These are phyloP conservation scores for Clarireedia sp. DNA, from an alignment of 2,329 filamentous ascomycete genomes.

Conservation along the genomic window DNA sequence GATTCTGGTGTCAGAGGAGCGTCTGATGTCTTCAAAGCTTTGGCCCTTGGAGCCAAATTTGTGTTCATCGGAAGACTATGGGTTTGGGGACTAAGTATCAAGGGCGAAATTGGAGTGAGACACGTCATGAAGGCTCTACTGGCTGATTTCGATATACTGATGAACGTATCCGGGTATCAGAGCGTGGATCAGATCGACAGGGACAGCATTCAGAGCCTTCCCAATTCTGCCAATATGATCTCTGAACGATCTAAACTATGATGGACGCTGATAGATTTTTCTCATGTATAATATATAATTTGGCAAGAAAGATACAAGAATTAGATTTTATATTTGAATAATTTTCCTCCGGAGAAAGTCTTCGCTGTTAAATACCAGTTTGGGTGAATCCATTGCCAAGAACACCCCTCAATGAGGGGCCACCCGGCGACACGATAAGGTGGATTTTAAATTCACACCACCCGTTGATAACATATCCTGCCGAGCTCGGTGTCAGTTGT, in stretches of 20 bases:
- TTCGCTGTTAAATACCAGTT: too few relatives aligned
- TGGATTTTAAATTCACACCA: not conserved
- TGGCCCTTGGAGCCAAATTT: slow-evolving; percentile 56
- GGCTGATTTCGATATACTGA: slow-evolving; percentile 54
- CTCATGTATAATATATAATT: not conserved
- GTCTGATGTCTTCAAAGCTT: slow-evolving; percentile 58
- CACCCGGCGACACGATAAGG: not conserved
- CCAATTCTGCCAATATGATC: slow-evolving; percentile 34
- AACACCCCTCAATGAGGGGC: too few relatives aligned
- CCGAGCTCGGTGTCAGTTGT: slow-evolving; percentile 6
- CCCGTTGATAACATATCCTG: not conserved
- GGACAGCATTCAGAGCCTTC: slow-evolving; percentile 34
- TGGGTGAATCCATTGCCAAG: too few relatives aligned
- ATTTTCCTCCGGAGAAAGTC: too few relatives aligned
- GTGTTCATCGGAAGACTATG: slow-evolving; percentile 56
- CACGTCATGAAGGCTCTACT: slow-evolving; percentile 55
- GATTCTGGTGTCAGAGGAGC: slow-evolving; percentile 58
- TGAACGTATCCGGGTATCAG: slow-evolving; percentile 50
- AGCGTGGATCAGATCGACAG: slow-evolving; percentile 44
- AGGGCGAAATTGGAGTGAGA: slow-evolving; percentile 51
- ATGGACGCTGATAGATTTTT: not conserved
- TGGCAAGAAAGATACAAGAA: not conserved
- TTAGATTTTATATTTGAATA: not conserved
- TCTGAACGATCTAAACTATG: slow-evolving; percentile 29
- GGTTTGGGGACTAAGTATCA: slow-evolving; percentile 52